phyloP scores from a whole-genome alignment of 108 stramenopile species.

The Chaetoceros muelleri region DNA sequence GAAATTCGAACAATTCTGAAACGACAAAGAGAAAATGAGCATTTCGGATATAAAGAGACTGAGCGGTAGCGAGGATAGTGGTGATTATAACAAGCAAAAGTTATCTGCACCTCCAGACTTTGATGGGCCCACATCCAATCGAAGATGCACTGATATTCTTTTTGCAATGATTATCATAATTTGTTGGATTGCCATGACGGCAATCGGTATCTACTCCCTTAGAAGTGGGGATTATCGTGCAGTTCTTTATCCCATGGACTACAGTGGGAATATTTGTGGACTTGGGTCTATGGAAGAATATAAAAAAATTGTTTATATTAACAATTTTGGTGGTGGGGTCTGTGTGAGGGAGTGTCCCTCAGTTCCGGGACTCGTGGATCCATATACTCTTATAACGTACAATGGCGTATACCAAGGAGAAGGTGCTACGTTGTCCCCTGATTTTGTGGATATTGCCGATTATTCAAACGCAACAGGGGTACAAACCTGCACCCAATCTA shows the following conservation, averaged over 20 bases:
- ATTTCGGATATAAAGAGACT: no score
- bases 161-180: conserved; percentile 26
- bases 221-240: conserved; percentile 48
- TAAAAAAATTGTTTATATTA: conserved; percentile 60
- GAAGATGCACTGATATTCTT: conserved; percentile 56
- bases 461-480: conserved; percentile 24
- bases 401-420: conserved; percentile 38
- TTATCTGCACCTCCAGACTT: conserved; percentile 55
- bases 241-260: conserved; percentile 60
- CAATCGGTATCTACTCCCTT: conserved; percentile 42
- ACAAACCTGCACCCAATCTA: conserved; percentile 23
- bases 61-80: conserved; percentile 17
- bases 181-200: conserved; percentile 53
- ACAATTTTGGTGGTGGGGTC: conserved; percentile 54
- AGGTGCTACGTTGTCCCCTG: conserved; percentile 16
- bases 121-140: conserved; percentile 42
- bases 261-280: conserved; percentile 72
- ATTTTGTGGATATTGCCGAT: conserved; percentile 35
- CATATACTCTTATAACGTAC: conserved; percentile 54
- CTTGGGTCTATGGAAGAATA: conserved; percentile 52
- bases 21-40: no score
- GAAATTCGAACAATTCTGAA: no score
- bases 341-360: conserved; percentile 49
- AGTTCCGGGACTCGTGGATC: conserved; percentile 20
- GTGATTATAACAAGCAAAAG: conserved; percentile 16